Conservation (phyloP, 371 early-diverging fungal species). For the Lichtheimia ornata region DNA sequence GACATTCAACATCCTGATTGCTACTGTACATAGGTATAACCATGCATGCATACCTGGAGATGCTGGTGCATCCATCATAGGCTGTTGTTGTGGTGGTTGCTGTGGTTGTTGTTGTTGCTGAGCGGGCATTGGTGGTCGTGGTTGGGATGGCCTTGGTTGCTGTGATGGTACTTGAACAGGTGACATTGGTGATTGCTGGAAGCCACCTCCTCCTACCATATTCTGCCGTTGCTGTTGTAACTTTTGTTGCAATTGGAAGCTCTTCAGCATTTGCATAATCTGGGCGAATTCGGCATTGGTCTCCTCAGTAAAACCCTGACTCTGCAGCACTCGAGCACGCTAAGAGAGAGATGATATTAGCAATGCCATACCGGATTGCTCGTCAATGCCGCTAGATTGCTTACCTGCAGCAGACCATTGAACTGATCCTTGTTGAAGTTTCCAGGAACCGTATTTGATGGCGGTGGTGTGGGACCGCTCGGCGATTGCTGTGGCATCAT, state of each 20-base stretch:
- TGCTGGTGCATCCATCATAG: conserved; percentile 6
- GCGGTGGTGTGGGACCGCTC: not conserved
- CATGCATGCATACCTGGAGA: conserved; percentile 5
- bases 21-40: not conserved
- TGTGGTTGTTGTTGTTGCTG: conserved; percentile 16
- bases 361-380: not conserved
- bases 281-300: conserved; percentile 69
- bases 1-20: not conserved
- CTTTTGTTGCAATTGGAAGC: conserved; percentile 35
- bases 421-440: conserved; percentile 39
- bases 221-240: conserved; percentile 11
- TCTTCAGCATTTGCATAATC: conserved; percentile 61
- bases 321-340: conserved; percentile 47
- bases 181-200: conserved; percentile 10
- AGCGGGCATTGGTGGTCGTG: conserved; percentile 8
- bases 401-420: conserved; percentile 41
- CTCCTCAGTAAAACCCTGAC: conserved; percentile 69
- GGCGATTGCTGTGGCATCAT: conserved; percentile 9
- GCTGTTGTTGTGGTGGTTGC: conserved; percentile 17
- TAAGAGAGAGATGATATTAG: not conserved
- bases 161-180: conserved; percentile 13
- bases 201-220: not conserved
- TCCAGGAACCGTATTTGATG: conserved; percentile 17
- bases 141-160: conserved; percentile 8
- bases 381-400: not conserved